Evolutionary conservation across 805 yeast species (phyloP).

Genomic region (Kodamaea sagamina): DNA sequence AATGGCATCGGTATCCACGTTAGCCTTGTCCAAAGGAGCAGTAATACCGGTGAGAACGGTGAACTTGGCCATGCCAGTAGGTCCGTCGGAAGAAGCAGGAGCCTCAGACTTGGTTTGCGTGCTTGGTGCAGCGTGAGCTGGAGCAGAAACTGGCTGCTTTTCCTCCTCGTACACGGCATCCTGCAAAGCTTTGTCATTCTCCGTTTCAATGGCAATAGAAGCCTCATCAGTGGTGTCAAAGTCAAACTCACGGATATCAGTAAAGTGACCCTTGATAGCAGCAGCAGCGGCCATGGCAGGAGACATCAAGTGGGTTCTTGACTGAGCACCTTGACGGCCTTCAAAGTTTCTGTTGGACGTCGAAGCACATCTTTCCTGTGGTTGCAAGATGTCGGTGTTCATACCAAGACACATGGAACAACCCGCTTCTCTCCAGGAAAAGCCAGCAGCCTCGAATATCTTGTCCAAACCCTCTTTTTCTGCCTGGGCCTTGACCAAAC

Average conservation of each 20-base stretch:
- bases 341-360: conserved; percentile 98
- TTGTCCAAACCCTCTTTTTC: conserved; percentile 93
- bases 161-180: conserved; percentile 73
- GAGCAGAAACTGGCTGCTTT: conserved; percentile 57
- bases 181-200: conserved; percentile 58
- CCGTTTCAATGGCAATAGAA: conserved; percentile 50
- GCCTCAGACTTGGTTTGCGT: conserved; percentile 19
- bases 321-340: conserved; percentile 97
- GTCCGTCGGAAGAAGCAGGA: conserved; percentile 18
- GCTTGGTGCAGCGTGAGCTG: conserved; percentile 31
- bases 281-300: conserved; percentile 99
- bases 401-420: conserved; percentile 99
- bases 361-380: conserved; percentile 97
- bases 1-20: conserved; percentile 97
- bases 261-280: conserved; percentile 84
- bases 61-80: conserved; percentile 74
- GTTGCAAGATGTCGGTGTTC: conserved; percentile 96
- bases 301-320: conserved; percentile 96
- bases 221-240: conserved; percentile 63
- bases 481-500: conserved; percentile 89
- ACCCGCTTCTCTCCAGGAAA: conserved; percentile 99
- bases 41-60: conserved; percentile 77
- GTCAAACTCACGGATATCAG: conserved; percentile 83
- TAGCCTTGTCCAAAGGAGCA: conserved; percentile 93
- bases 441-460: conserved; percentile 88